phyloP scores from a whole-genome alignment of 2,329 filamentous ascomycete genomes.

The Ophiobolus disseminans region DNA sequence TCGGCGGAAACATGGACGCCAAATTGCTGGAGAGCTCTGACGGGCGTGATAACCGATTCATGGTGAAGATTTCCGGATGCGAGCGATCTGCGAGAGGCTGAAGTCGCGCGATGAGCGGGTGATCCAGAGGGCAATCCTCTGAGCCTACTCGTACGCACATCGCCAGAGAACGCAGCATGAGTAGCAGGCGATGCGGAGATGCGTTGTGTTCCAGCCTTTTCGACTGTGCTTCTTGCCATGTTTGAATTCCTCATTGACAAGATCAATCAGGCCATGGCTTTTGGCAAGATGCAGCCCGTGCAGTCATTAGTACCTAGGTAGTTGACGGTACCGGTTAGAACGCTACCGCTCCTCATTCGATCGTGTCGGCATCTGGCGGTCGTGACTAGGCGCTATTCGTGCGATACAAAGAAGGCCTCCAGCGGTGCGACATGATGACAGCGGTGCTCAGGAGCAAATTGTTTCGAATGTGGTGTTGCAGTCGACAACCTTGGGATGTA shows the following conservation, averaged over 20 bases:
- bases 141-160: conserved; percentile 28
- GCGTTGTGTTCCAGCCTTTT: conserved; percentile 21
- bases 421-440: neutral
- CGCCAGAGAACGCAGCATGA: conserved; percentile 38
- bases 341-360: too few species aligned
- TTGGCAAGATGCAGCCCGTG: too few species aligned
- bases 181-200: conserved; percentile 31
- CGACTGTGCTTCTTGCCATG: too few species aligned
- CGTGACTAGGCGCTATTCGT: neutral
- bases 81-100: conserved; percentile 34
- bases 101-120: conserved; percentile 35
- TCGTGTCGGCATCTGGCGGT: neutral
- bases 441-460: too few species aligned
- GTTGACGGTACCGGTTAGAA: too few species aligned
- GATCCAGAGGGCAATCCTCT: conserved; percentile 30
- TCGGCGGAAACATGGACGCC: conserved; percentile 28
- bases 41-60: conserved; percentile 34
- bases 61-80: conserved; percentile 38
- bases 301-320: too few species aligned
- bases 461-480: too few species aligned
- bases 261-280: too few species aligned
- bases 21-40: conserved; percentile 37
- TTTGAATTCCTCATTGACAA: too few species aligned
- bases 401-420: neutral
- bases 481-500: too few species aligned